Percentiles rank a stretch among this genome's conserved stretches.
Evolutionary conservation across 2,329 filamentous ascomycete species (phyloP).

Genomic region (Ophiocordyceps polyrhachis-furcata): DNA sequence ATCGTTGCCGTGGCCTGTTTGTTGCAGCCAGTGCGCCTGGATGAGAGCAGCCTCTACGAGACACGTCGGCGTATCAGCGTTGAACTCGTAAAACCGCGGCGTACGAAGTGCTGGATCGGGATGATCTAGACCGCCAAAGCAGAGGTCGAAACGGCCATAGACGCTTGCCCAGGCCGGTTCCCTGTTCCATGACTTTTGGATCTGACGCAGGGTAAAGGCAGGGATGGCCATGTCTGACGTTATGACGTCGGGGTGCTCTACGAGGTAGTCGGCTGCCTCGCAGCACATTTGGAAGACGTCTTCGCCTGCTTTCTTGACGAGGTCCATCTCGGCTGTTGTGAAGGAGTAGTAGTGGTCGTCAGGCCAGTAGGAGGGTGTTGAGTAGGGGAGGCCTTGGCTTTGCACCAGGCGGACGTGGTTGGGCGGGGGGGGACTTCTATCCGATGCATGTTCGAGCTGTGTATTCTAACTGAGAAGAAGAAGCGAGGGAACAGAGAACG

Average conservation of each 20-base stretch:
- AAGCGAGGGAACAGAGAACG: no score
- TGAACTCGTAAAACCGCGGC: slow-evolving; percentile 3
- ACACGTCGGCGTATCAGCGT: slow-evolving; percentile 2
- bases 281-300: slow-evolving; percentile 2
- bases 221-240: slow-evolving; percentile 1
- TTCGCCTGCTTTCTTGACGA: slow-evolving; percentile 1
- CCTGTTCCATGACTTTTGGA: slow-evolving; percentile 1
- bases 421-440: neutral
- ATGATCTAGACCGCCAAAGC: slow-evolving; percentile 2
- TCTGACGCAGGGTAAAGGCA: neutral
- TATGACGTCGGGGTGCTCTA: neutral
- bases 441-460: neutral
- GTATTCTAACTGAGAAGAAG: neutral
- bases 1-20: slow-evolving; percentile 1
- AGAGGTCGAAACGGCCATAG: slow-evolving; percentile 1
- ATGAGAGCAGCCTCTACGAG: slow-evolving; percentile 1
- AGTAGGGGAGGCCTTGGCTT: slow-evolving; percentile 1
- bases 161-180: slow-evolving; percentile 1
- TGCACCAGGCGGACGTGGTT: neutral
- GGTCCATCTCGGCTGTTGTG: neutral
- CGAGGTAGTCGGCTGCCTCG: slow-evolving; percentile 1
- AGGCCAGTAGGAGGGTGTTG: slow-evolving; percentile 1
- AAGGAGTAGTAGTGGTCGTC: slow-evolving; percentile 3
- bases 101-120: neutral
- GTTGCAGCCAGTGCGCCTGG: slow-evolving; percentile 1